Conservation (phyloP, 1,284 basidiomycete species). For the Wallemia mellicola region DNA sequence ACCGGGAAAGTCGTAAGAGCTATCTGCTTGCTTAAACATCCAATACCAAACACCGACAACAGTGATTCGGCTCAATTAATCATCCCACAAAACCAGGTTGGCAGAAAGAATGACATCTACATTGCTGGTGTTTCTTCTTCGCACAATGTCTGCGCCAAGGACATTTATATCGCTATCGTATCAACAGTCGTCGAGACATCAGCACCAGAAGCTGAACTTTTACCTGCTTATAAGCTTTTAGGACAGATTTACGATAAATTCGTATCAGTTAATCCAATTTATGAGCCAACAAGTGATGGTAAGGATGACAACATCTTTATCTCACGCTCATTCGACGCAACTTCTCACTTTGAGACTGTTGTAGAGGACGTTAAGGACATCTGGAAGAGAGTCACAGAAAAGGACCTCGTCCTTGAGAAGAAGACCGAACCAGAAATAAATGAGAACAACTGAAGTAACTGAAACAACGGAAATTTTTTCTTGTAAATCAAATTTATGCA, state of each 20-base stretch:
- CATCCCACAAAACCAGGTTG: conserved; percentile 95
- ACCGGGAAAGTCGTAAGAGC: conserved; percentile 84
- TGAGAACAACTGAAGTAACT: background rate
- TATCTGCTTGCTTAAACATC: conserved; percentile 94
- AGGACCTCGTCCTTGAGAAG: conserved; percentile 51
- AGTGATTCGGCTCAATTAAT: conserved; percentile 87
- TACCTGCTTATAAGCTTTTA: conserved; percentile 66
- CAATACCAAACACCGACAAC: conserved; percentile 90
- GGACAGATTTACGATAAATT: conserved; percentile 95
- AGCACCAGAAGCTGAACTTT: conserved; percentile 71
- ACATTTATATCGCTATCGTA: conserved; percentile 85
- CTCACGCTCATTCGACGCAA: conserved; percentile 92
- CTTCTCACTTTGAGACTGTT: conserved; percentile 90
- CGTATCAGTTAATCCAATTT: conserved; percentile 59
- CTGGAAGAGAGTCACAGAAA: conserved; percentile 54
- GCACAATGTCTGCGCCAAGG: conserved; percentile 89
- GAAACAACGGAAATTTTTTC: too few relatives aligned
- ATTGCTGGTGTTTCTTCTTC: conserved; percentile 87
- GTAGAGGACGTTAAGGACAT: conserved; percentile 37
- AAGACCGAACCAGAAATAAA: conserved; percentile 22
- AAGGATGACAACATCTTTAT: conserved; percentile 67
- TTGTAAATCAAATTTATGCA: background rate
- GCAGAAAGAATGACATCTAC: conserved; percentile 89
- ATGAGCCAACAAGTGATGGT: conserved; percentile 61
- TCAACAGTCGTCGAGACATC: conserved; percentile 94